Conservation (phyloP, 768 basidiomycete genomes). For the Amyloporia xantha region DNA sequence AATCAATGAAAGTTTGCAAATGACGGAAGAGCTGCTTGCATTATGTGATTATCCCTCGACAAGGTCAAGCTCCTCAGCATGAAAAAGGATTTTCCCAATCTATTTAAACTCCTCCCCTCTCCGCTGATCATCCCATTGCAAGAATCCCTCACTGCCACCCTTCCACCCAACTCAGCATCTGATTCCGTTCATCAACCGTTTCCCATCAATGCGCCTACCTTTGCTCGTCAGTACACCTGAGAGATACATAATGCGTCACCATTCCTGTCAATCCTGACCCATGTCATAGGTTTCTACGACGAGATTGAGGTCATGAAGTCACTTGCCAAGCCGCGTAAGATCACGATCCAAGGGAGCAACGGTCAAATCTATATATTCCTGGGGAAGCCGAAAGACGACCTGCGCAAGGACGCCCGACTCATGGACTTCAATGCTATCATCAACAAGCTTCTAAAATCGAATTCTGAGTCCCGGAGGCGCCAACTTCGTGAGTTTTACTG, state of each 20-base stretch:
- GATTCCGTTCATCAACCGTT: conserved; percentile 76
- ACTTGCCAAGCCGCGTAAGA: conserved; percentile 84
- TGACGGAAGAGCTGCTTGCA: conserved; percentile 64
- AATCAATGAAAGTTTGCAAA: conserved; percentile 45
- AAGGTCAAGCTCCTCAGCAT: conserved; percentile 39
- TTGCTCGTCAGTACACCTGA: conserved; percentile 61
- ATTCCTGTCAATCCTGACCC: background rate
- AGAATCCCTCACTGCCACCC: conserved; percentile 80
- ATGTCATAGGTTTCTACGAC: conserved; percentile 66
- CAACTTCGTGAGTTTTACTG: conserved; percentile 86
- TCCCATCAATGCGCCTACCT: conserved; percentile 66
- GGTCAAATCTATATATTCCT: conserved; percentile 86
- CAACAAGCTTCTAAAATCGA: conserved; percentile 90
- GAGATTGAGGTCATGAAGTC: conserved; percentile 90
- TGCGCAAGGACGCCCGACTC: conserved; percentile 91
- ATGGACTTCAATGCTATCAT: conserved; percentile 99
- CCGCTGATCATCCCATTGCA: conserved; percentile 85
- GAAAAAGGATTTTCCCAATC: conserved; percentile 46
- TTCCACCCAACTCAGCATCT: conserved; percentile 68
- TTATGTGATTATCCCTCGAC: conserved; percentile 53
- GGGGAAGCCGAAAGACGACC: conserved; percentile 94
- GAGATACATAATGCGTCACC: too few species aligned
- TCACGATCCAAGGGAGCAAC: conserved; percentile 77
- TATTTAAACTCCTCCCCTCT: conserved; percentile 53
- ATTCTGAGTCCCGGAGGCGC: conserved; percentile 86